A percentile compares a stretch with the other conserved stretches of the same genome.
Conservation (phyloP, 345 rosid species). For the Kernera saxatilis region DNA sequence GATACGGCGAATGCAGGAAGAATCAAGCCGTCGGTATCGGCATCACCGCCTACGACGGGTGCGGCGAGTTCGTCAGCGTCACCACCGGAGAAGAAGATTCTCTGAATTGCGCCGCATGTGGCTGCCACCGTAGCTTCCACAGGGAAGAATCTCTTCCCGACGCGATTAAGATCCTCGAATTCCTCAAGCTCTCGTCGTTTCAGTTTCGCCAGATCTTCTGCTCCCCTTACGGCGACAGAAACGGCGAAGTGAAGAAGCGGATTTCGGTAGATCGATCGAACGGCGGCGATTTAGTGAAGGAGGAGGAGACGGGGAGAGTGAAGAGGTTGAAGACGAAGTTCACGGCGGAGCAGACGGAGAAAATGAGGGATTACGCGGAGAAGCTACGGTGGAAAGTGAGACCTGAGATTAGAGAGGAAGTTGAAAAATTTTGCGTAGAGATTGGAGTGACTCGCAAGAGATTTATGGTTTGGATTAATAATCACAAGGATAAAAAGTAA, state of each 20-base stretch:
- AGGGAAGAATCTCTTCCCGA: not conserved
- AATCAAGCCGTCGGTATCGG: constrained; percentile 10
- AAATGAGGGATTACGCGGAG: constrained; percentile 56
- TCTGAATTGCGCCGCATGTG: constrained; percentile 7
- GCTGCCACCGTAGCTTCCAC: constrained; percentile 20
- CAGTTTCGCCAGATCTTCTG: constrained; percentile 13
- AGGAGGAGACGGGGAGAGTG: constrained; percentile 29
- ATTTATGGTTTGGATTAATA: constrained; percentile 71
- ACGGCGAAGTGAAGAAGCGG: not conserved
- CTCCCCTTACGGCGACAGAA: constrained; percentile 16
- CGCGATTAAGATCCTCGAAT: constrained; percentile 11
- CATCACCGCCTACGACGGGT: constrained; percentile 16
- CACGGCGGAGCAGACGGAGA: constrained; percentile 63
- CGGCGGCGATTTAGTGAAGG: not conserved
- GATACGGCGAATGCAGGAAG: constrained; percentile 18
- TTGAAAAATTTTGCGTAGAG: constrained; percentile 52
- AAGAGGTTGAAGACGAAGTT: constrained; percentile 60
- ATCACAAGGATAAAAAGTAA: constrained; percentile 51
- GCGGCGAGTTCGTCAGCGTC: constrained; percentile 23
- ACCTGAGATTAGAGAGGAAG: constrained; percentile 39
- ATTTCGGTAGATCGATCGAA: not conserved
- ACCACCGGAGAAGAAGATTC: not conserved
- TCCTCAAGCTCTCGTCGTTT: not conserved
- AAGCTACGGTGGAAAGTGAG: constrained; percentile 60
- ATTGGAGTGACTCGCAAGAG: constrained; percentile 48